Evolutionary conservation across 495 filamentous ascomycete species (phyloP), one percentile per base, ranked within the genome.

Genomic region (Xylaria scruposa): DNA sequence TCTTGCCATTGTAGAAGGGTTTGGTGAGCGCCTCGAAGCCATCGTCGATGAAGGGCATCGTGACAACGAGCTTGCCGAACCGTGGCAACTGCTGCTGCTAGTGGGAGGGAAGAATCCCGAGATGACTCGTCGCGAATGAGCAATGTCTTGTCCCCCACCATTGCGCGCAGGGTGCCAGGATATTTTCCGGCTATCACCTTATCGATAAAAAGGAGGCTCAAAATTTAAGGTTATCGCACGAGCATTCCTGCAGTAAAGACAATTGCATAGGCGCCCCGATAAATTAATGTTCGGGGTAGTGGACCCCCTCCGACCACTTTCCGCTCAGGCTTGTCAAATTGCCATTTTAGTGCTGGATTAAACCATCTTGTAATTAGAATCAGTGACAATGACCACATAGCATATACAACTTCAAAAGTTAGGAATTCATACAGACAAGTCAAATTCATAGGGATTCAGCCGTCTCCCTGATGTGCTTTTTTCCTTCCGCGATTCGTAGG

Each of bases 1-100:
- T 91, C 79, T 98, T 99, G 67, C 93, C 95, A 75, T 95, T 94
- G 81, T 99, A 99, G 79, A 98, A 97, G 0, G 96, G 96, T 82
- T 97, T 90, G 53, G 98, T 85, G 17, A 98, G 88, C 64, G 94
- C 93, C 82, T 97, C 92, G 77, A 97, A 97, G 66, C 84, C 83
- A 80, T 89, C 81, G 79, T 85, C 83, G 70, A 82, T 80, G 42
- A 80, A 76, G 69, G 79, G 78, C 81, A 86, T 87, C 72, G 77
- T 81, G 79, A 33, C 70, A 61, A 67, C 70, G 10, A 59, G 47
- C 47, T 54, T 36, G 38, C 65, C 71, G 62, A 36, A 54, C 19
- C n/a, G 46, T 49, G 66, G 53, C 58, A 53, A 59, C 17, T 56
- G 58, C 65, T 61, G 72, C 65, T 61, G 72, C 61, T 49, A 24